Evolutionary conservation across 306 rosid genomes (phyloP), one percentile per base, ranked within the genome.

Genomic region (Datisca glomerata): DNA sequence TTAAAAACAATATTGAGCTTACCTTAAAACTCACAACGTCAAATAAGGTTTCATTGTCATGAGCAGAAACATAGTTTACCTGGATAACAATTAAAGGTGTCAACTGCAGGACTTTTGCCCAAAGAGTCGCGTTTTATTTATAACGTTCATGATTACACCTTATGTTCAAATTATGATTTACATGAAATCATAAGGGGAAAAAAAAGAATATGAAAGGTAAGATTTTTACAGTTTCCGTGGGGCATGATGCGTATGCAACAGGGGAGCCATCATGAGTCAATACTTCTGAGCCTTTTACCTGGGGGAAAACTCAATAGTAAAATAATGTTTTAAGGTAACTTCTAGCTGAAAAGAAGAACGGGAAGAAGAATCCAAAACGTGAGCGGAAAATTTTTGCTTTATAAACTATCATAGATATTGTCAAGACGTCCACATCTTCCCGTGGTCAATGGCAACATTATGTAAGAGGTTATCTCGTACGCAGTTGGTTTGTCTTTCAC

Each of bases 61-160:
- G 98, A 44, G 95, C 95, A 35, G 93, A 84, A 72, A 67, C 98
- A 56, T 84, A 84, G 66, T 84, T 89, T 38, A 89, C 53, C 97
- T 89, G 78, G 58, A 78, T 67, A 65, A 60, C 46, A 58, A 53
- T 36, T 3, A 34, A 53, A 35, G 47, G 32, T 21, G 40, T 57
- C 51, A 63, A 57, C 54, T 39, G 41, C 46, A 55, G 29, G 55
- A 37, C 43, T 28, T 34, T 53, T 23, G 40, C 21, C 24, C 22
- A 11, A 37, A 27, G 32, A 33, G 22, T 15, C 15, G 34, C 21
- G 38, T 35, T 12, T 22, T 12, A 21, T 49, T n/a, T n/a, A n/a
- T n/a, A n/a, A n/a, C n/a, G n/a, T n/a, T n/a, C n/a, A n/a, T n/a
- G n/a, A n/a, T n/a, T n/a, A n/a, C 18, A 12, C 2, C 4, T 10